These are phyloP conservation scores for Fusarium avenaceum DNA, from an alignment of 2,329 filamentous ascomycete genomes.

Conservation along the genomic window DNA sequence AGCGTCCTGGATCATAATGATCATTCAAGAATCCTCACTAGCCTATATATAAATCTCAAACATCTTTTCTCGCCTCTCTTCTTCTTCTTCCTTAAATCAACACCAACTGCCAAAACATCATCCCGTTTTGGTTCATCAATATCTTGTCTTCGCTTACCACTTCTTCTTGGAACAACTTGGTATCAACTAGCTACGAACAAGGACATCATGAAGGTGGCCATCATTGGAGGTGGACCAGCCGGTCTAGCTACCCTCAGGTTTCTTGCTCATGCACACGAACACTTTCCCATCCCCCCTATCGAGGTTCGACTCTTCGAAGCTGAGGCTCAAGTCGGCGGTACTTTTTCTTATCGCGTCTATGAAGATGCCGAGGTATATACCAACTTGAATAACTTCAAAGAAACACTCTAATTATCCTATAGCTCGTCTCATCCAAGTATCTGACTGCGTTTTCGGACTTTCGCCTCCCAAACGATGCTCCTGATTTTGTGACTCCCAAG, in stretches of 20 bases:
- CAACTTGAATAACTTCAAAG: accelerated
- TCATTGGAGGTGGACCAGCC: constrained; percentile 60
- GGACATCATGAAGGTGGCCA: constrained; percentile 54
- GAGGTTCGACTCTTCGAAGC: constrained; percentile 61
- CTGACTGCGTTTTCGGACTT: constrained; percentile 66
- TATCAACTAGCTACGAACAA: background rate
- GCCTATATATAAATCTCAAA: accelerated
- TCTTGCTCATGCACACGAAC: constrained; percentile 55
- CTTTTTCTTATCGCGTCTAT: constrained; percentile 62
- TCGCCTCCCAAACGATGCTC: constrained; percentile 56
- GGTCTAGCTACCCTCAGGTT: constrained; percentile 60
- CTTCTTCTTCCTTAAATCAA: background rate
- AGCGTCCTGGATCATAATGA: background rate
- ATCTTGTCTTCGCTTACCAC: constrained; percentile 6
- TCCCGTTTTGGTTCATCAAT: background rate
- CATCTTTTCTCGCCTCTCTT: background rate
- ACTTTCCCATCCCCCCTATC: constrained; percentile 55
- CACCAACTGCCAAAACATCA: background rate
- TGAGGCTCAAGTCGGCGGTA: constrained; percentile 60
- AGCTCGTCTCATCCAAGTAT: constrained; percentile 64
- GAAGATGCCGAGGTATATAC: constrained; percentile 60
- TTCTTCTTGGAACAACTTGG: background rate
- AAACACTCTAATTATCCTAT: background rate
- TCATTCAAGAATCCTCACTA: background rate
- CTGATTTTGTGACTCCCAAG: constrained; percentile 60